Percentiles rank a stretch among this genome's conserved stretches.
Conservation (phyloP, 2,329 filamentous ascomycete species). For the Penicillium freii region DNA sequence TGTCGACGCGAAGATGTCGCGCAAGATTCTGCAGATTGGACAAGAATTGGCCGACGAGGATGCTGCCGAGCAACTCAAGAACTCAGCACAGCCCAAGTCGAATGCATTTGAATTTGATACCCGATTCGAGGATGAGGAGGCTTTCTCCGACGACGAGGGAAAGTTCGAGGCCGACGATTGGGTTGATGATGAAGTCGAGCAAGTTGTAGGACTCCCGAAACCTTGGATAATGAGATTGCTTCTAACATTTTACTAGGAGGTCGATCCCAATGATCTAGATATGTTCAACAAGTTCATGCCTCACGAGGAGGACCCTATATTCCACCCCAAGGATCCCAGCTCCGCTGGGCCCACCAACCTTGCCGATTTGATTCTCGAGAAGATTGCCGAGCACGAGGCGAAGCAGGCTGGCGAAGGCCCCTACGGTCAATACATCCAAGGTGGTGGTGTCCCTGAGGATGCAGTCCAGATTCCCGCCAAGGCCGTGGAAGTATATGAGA, state of each 20-base stretch:
- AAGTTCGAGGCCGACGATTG: constrained; percentile 64
- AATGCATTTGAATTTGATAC: constrained; percentile 80
- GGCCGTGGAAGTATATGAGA: constrained; percentile 90
- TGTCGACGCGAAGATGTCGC: constrained; percentile 83
- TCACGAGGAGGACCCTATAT: constrained; percentile 69
- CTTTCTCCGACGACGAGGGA: constrained; percentile 50
- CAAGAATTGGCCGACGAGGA: constrained; percentile 86
- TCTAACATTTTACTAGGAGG: constrained; percentile 54
- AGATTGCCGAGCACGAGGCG: constrained; percentile 89
- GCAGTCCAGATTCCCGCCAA: constrained; percentile 84
- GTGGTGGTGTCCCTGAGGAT: constrained; percentile 66
- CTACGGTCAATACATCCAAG: constrained; percentile 44
- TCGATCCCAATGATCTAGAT: constrained; percentile 85
- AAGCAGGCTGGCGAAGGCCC: constrained; percentile 50
- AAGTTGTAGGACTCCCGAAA: constrained; percentile 35
- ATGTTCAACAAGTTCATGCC: constrained; percentile 89
- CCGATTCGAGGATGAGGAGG: constrained; percentile 60
- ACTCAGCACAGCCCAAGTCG: constrained; percentile 44
- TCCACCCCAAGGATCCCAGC: constrained; percentile 56
- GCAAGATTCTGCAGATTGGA: constrained; percentile 84
- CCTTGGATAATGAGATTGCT: not conserved
- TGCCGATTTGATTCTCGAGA: constrained; percentile 87
- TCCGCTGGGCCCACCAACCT: constrained; percentile 68
- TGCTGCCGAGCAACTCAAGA: constrained; percentile 48
- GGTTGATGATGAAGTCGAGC: constrained; percentile 67